These are phyloP conservation scores for Gonapodya sp. DNA, from an alignment of 192 early-diverging fungal genomes.

Conservation along the genomic window DNA sequence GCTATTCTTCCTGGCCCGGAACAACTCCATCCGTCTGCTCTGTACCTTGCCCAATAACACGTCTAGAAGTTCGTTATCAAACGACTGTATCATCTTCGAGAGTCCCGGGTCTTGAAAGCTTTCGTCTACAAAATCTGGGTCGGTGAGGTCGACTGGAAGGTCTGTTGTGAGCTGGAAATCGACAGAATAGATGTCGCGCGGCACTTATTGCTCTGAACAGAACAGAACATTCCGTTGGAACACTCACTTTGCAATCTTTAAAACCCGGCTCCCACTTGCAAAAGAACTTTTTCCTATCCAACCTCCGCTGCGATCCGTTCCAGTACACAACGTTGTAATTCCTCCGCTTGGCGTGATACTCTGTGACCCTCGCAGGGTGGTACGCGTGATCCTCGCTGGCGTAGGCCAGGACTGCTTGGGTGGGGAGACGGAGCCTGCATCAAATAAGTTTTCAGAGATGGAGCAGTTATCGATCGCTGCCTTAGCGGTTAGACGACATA, in stretches of 20 bases:
- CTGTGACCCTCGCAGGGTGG: not conserved
- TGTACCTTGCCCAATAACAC: not conserved
- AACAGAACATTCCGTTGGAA: not conserved
- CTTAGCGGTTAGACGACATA: too few relatives aligned
- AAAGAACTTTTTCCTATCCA: slow-evolving; percentile 2
- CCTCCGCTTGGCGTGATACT: not conserved
- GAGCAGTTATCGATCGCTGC: too few relatives aligned
- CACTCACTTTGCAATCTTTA: not conserved
- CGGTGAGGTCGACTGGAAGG: not conserved
- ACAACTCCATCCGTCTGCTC: not conserved
- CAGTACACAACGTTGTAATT: not conserved
- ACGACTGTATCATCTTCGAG: not conserved
- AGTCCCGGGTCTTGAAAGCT: not conserved
- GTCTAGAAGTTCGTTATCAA: not conserved
- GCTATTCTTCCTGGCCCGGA: not conserved
- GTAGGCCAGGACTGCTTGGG: not conserved
- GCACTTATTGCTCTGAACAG: not conserved
- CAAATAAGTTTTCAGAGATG: too few relatives aligned
- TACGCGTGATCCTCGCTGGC: not conserved
- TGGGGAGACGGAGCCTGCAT: not conserved
- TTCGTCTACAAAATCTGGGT: not conserved
- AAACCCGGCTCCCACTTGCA: not conserved
- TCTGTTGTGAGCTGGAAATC: not conserved
- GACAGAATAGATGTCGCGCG: too few relatives aligned
- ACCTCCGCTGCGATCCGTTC: not conserved